phyloP scores from a whole-genome alignment of 192 early-diverging fungal species.

The Funneliformis mosseae region DNA sequence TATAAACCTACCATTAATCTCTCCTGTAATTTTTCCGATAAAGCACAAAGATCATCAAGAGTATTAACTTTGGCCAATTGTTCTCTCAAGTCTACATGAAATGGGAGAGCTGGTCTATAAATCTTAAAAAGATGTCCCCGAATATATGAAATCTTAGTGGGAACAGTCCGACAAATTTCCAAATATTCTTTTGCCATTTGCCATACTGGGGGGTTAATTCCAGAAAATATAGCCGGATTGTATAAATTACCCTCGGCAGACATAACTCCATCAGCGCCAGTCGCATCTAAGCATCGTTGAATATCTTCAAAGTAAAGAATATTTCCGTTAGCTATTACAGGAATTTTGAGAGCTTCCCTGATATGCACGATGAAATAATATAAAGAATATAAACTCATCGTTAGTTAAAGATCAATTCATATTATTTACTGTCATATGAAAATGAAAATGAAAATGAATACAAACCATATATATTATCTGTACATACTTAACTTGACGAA shows the following conservation, averaged over 20 bases:
- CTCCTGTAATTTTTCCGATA: conserved; percentile 55
- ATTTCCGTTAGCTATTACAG: conserved; percentile 98
- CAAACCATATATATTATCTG: conserved; percentile 38
- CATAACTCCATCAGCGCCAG: conserved; percentile 95
- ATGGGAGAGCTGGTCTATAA: conserved; percentile 71
- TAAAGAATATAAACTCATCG: background rate
- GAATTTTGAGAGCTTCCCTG: conserved; percentile 56
- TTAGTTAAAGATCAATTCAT: background rate
- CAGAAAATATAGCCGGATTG: conserved; percentile 87
- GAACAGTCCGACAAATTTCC: conserved; percentile 72
- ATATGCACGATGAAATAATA: background rate
- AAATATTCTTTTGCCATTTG: conserved; percentile 88
- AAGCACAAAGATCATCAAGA: conserved; percentile 58
- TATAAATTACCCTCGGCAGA: conserved; percentile 83
- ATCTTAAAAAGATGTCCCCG: conserved; percentile 95
- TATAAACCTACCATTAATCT: conserved; percentile 39
- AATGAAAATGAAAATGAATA: background rate
- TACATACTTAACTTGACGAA: conserved; percentile 79
- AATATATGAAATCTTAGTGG: conserved; percentile 68
- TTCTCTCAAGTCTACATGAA: conserved; percentile 79
- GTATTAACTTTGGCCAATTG: conserved; percentile 59
- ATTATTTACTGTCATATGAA: background rate
- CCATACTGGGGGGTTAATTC: conserved; percentile 66
- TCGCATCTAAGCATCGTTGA: conserved; percentile 77
- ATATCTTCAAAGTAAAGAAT: conserved; percentile 93